Conservation (phyloP, 192 early-diverging fungal species). For the Globomyces pollinis-pini region DNA sequence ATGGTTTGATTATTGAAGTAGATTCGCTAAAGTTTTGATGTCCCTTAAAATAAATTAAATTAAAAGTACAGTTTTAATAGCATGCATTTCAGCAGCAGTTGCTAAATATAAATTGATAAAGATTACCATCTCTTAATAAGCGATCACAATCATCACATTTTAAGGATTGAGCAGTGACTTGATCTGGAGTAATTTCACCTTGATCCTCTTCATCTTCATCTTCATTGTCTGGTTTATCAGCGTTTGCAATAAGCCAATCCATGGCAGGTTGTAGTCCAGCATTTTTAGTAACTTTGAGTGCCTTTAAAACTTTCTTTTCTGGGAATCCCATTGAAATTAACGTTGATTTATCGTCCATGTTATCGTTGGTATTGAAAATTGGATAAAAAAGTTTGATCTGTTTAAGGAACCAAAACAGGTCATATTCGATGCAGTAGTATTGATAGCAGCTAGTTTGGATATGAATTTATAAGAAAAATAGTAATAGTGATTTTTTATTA, state of each 20-base stretch:
- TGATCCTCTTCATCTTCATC: slow-evolving; percentile 29
- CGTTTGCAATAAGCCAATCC: slow-evolving; percentile 73
- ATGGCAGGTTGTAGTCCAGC: slow-evolving; percentile 75
- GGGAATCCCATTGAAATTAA: slow-evolving; percentile 9
- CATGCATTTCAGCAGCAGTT: slow-evolving; percentile 67
- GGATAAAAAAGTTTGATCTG: background rate
- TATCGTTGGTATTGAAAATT: background rate
- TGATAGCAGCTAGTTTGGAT: no score
- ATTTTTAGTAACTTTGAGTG: slow-evolving; percentile 62
- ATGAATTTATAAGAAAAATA: no score
- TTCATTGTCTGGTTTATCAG: slow-evolving; percentile 58
- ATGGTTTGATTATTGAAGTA: slow-evolving; percentile 64
- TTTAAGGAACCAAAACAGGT: background rate
- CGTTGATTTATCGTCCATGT: background rate
- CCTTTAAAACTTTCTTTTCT: slow-evolving; percentile 26
- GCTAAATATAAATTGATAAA: background rate
- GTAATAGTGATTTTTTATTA: no score
- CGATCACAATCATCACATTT: slow-evolving; percentile 76
- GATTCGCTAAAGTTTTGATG: slow-evolving; percentile 75
- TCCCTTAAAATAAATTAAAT: no score
- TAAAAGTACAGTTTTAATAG: slow-evolving; percentile 58
- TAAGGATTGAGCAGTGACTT: slow-evolving; percentile 63
- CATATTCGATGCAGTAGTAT: no score
- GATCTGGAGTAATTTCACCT: slow-evolving; percentile 24
- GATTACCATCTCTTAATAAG: slow-evolving; percentile 63